Base-by-base conservation (phyloP, 208 protist genomes). In the Cochliopodium minus region DNA sequence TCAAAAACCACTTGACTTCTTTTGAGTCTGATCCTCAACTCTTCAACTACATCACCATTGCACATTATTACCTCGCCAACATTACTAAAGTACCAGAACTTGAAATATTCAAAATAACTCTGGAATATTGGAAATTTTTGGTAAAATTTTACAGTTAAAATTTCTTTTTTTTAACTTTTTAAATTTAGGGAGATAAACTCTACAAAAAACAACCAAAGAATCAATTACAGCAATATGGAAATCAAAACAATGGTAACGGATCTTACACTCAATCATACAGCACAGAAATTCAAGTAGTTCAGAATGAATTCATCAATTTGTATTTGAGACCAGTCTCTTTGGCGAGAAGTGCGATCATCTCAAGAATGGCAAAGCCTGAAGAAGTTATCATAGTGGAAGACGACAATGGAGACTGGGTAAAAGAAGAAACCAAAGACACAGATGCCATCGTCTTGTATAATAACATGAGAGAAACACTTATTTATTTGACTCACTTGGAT, bases 71-170 rank as follows among this genome's bases (percentile, higher is more conserved):
- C 62, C 60, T 97, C 0, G 71, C 95, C 1, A 67, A 82, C 6
- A 93, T 97, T 64, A 93, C 84, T 46, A 66, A 83, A 56, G 85
- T 97, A n/a, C 69, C 88, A 23, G 87, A 97, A 29, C 81, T 83
- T 51, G 90, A 97, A 60, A 70, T 98, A 20, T 99, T 98, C 69
- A 98, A 97, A 76, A 88, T 94, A 26, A 96, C 88, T 69, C 76
- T 97, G n/a, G 93, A 99, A 61, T 99, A 97, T 69, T 99, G 94
- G 94, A 82, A 83, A 70, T 81, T 64, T 57, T 71, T 95, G 1
- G 77, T 38, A 17, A 43, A 22, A 20, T 17, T 43, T 43, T 43
- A 20, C n/a, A n/a, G n/a, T n/a, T n/a, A n/a, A n/a, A n/a, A n/a
- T n/a, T n/a, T n/a, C n/a, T n/a, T n/a, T n/a, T n/a, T n/a, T n/a